Evolutionary conservation across 108 stramenopile genomes (phyloP).

Genomic region (Bacterosira constricta): DNA sequence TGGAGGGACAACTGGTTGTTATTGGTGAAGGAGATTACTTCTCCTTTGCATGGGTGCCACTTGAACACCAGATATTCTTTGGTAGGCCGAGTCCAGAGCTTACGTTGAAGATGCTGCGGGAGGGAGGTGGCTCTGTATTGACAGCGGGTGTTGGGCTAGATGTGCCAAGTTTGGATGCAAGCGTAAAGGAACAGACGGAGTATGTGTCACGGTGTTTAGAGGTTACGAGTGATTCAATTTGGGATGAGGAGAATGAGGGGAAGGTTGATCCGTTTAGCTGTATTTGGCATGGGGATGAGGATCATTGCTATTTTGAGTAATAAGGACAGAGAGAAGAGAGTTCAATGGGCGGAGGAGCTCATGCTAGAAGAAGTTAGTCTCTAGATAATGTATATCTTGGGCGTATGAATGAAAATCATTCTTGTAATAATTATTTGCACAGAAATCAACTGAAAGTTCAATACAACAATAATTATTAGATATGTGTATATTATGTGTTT

Average conservation of each 20-base stretch:
- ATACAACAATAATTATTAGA: no score
- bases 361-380: no score
- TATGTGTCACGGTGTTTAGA: constrained; percentile 66
- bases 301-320: constrained; percentile 78
- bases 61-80: constrained; percentile 82
- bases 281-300: constrained; percentile 70
- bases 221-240: constrained; percentile 57
- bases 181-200: constrained; percentile 57
- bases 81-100: constrained; percentile 76
- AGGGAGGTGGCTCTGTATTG: constrained; percentile 50
- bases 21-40: constrained; percentile 81
- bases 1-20: constrained; percentile 82
- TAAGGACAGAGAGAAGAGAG: neutral
- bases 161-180: constrained; percentile 53
- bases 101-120: constrained; percentile 57
- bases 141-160: constrained; percentile 28
- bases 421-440: no score
- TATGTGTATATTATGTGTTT: no score
- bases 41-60: constrained; percentile 83
- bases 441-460: no score
- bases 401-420: no score
- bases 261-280: constrained; percentile 61
- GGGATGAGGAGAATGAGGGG: constrained; percentile 52
- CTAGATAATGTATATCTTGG: no score
- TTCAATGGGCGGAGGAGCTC: no score